These are phyloP conservation scores for Cupressus sempervirens DNA, from an alignment of 75 land plant genomes.

Conservation along the genomic window DNA sequence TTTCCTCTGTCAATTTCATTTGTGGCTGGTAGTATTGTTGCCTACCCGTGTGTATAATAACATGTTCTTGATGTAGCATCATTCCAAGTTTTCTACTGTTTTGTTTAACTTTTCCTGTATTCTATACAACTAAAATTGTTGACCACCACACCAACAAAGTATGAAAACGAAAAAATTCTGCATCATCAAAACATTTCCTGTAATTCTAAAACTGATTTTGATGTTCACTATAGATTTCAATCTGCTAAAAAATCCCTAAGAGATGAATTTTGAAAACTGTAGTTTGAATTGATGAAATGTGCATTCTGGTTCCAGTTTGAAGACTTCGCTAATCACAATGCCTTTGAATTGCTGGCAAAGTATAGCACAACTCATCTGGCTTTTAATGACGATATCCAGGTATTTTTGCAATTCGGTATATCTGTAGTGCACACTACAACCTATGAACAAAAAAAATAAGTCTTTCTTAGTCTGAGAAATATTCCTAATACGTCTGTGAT, in stretches of 20 bases:
- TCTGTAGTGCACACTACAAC: not conserved
- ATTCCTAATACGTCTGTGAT: not conserved
- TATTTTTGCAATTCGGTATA: not conserved
- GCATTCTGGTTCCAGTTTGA: slow-evolving; percentile 61
- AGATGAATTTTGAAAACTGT: not conserved
- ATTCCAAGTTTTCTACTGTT: not conserved
- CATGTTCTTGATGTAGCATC: not conserved
- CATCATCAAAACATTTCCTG: not conserved
- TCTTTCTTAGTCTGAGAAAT: not conserved
- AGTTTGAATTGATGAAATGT: not conserved
- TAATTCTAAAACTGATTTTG: not conserved
- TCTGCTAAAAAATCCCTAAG: not conserved
- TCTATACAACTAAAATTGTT: not conserved
- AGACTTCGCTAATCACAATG: slow-evolving; percentile 70
- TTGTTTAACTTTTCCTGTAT: not conserved
- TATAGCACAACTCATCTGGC: slow-evolving; percentile 73
- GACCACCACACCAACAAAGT: not conserved
- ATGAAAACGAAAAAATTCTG: not conserved
- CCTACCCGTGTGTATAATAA: not conserved
- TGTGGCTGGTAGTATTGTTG: not conserved
- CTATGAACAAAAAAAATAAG: not conserved
- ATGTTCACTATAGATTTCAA: not conserved
- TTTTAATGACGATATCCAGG: slow-evolving; percentile 96
- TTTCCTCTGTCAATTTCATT: not conserved
- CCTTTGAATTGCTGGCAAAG: slow-evolving; percentile 64